Base-by-base conservation (phyloP, 1,284 basidiomycete species). In the Neolentinus lepideus region DNA sequence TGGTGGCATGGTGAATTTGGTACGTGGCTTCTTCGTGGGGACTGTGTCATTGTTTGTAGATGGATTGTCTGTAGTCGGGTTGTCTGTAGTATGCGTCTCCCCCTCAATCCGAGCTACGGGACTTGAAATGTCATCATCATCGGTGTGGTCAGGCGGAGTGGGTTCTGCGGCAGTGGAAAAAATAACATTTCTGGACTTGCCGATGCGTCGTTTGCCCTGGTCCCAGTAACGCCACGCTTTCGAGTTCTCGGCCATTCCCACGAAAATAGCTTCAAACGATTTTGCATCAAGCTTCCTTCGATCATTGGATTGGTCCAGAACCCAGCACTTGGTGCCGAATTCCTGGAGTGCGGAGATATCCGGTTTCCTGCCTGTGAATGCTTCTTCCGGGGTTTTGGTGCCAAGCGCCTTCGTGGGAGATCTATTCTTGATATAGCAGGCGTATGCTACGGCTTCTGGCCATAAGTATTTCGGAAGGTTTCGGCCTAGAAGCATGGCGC, bases 391-490 rank as follows among this genome's bases (percentile, higher is more conserved):
- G 1, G 67, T 67, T 4, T 55, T 60, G 21, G 61, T 19, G 25
- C 52, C 35, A 45, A 62, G 62, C 3, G 64, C 56, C 21, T 54
- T 50, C 2, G 63, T 63, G 12, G 65, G 66, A 12, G 61, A 59
- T 0, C 61, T 56, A 55, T 71, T 69, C 27, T 61, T 60, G 21
- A 69, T 22, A 53, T 69, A 70, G 22, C 59, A 58, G 0, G 70
- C 64, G 52, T 74, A 67, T 11, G 59, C 33, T 8, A 74, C 56
- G 2, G 74, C 74, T 55, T 76, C 67, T 3, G 69, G 68, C 75
- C 74, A 76, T 9, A 75, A 61, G 51, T 58, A 68, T 8, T 54
- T 51, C 2, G 71, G 71, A 14, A 76, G 58, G 1, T 66, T 56
- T 6, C 60, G 51, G 22, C 58, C 60, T 50, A 62, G 48, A 1